phyloP scores from a whole-genome alignment of 192 early-diverging fungal species.

The Mortierella hygrophila region DNA sequence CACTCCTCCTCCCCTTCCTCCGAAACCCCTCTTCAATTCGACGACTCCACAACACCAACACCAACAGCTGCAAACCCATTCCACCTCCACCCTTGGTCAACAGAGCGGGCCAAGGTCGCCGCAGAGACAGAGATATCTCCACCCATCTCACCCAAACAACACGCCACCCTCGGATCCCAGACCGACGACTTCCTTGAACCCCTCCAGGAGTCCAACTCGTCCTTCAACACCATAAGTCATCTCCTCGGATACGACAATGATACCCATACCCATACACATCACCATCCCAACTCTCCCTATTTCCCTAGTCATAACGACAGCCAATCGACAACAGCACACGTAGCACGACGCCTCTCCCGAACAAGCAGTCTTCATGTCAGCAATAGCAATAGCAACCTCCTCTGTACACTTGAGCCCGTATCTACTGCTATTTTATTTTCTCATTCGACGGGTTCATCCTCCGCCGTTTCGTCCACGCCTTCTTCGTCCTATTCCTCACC shows the following conservation, averaged over 20 bases:
- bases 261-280: background rate
- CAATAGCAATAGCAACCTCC: constrained; percentile 1
- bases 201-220: constrained; percentile 34
- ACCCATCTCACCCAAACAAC: constrained; percentile 50
- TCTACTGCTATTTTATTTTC: constrained; percentile 16
- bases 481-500: constrained; percentile 13
- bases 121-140: constrained; percentile 44
- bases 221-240: background rate
- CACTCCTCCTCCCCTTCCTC: background rate
- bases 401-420: constrained; percentile 17
- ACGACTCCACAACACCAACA: background rate
- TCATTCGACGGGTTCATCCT: constrained; percentile 10
- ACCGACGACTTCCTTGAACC: constrained; percentile 35
- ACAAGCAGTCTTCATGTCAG: background rate
- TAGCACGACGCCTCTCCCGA: background rate
- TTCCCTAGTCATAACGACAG: background rate
- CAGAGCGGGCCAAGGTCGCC: constrained; percentile 47
- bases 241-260: background rate
- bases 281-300: background rate
- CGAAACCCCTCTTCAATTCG: background rate
- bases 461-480: constrained; percentile 9
- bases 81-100: constrained; percentile 45
- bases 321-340: constrained; percentile 6
- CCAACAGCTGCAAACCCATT: constrained; percentile 24
- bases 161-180: constrained; percentile 14